Percentiles rank a stretch among this genome's conserved stretches.
phyloP scores from a whole-genome alignment of 371 early-diverging fungal species.

The Apophysomyces variabilis region DNA sequence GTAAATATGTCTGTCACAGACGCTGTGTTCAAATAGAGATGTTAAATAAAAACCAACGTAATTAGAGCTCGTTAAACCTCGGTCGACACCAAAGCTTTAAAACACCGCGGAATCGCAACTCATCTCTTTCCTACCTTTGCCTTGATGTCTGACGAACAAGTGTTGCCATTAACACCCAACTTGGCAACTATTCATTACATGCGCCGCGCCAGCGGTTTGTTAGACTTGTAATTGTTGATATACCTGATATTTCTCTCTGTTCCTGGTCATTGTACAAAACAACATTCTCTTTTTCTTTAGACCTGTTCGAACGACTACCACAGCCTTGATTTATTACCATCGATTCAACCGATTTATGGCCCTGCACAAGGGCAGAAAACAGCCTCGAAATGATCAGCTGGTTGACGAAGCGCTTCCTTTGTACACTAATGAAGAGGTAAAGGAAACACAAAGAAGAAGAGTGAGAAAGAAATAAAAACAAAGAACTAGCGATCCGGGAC shows the following conservation, averaged over 20 bases:
- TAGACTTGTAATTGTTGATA: constrained; percentile 32
- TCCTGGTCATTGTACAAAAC: constrained; percentile 1
- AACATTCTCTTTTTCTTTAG: constrained; percentile 23
- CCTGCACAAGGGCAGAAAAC: constrained; percentile 14
- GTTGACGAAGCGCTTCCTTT: constrained; percentile 30
- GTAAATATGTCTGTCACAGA: too few species aligned
- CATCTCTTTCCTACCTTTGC: constrained; percentile 6
- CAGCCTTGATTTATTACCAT: constrained; percentile 50
- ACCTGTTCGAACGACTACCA: constrained; percentile 54
- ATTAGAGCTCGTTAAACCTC: too few species aligned
- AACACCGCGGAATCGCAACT: not conserved
- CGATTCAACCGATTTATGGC: constrained; percentile 46
- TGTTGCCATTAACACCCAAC: constrained; percentile 24
- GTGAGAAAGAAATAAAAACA: too few species aligned
- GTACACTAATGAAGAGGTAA: constrained; percentile 43
- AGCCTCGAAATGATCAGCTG: constrained; percentile 23
- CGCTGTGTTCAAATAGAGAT: too few species aligned
- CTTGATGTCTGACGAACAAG: not conserved
- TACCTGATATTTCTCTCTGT: not conserved
- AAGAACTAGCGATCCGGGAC: not conserved
- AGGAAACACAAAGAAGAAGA: not conserved
- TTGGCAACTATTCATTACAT: constrained; percentile 29
- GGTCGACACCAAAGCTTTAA: not conserved
- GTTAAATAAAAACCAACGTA: too few species aligned
- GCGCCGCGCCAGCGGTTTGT: constrained; percentile 36